Evolutionary conservation across 2,329 filamentous ascomycete species (phyloP).

Genomic region (Monilinia vaccinii-corymbosi): DNA sequence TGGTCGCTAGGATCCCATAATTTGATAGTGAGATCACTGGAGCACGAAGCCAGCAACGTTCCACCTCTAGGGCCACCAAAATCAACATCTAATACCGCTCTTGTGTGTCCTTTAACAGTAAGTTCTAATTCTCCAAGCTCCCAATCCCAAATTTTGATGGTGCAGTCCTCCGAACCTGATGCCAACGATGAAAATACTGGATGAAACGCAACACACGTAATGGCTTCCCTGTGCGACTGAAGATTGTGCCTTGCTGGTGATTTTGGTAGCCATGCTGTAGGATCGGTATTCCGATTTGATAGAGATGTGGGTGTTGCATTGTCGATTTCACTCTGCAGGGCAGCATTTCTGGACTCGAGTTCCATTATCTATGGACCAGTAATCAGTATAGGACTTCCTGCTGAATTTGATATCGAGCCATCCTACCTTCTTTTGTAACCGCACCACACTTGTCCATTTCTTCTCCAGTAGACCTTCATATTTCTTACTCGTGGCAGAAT

Average conservation of each 20-base stretch:
- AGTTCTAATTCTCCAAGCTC: constrained; percentile 83
- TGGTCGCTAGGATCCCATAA: constrained; percentile 88
- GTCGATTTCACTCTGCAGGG: constrained; percentile 75
- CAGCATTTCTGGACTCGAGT: constrained; percentile 64
- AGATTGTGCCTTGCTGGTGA: constrained; percentile 73
- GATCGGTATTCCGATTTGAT: constrained; percentile 73
- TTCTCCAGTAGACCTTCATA: constrained; percentile 92
- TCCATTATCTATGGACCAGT: constrained; percentile 70
- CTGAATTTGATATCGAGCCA: constrained; percentile 5
- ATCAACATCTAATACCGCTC: constrained; percentile 78
- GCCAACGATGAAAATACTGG: constrained; percentile 85
- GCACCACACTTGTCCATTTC: constrained; percentile 96
- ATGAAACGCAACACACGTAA: constrained; percentile 87
- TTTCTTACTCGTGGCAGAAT: constrained; percentile 78
- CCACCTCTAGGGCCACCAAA: constrained; percentile 78
- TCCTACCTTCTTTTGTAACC: constrained; percentile 84
- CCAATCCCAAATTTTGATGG: constrained; percentile 97
- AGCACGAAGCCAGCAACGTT: constrained; percentile 60
- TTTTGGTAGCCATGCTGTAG: constrained; percentile 76
- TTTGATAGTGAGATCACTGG: constrained; percentile 86
- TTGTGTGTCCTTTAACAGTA: constrained; percentile 88
- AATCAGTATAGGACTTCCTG: constrained; percentile 7
- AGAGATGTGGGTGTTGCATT: constrained; percentile 68
- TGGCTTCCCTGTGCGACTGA: constrained; percentile 69
- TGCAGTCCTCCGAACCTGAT: constrained; percentile 83